Conservation (phyloP, 139 green algal species). For the Chlamydomonas schloesseri region DNA sequence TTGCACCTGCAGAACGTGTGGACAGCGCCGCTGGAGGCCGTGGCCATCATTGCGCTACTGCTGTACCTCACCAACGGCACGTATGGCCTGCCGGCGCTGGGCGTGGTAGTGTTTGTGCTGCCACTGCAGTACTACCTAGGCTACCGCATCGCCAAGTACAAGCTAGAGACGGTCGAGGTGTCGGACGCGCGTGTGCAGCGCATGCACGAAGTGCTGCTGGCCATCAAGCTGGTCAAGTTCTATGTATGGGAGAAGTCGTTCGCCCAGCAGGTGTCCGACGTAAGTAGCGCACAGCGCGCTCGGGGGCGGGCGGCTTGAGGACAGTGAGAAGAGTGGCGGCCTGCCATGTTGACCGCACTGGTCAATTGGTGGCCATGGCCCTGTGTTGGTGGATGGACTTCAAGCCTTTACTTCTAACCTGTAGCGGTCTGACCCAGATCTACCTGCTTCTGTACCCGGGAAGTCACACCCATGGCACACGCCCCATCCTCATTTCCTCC, state of each 20-base stretch:
- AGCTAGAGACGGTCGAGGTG: conserved; percentile 68
- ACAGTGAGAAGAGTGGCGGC: no score
- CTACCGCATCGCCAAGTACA: conserved; percentile 70
- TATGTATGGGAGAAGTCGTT: conserved; percentile 77
- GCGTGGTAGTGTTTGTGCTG: conserved; percentile 64
- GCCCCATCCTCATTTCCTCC: no score
- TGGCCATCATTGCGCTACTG: conserved; percentile 74
- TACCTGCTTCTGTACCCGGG: no score
- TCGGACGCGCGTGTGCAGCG: conserved; percentile 66
- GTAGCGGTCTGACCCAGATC: no score
- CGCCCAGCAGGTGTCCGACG: conserved; percentile 63
- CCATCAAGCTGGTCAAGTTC: conserved; percentile 84
- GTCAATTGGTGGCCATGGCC: no score
- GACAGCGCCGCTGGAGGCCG: conserved; percentile 72
- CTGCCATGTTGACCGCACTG: no score
- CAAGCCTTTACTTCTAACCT: no score
- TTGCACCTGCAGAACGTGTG: conserved; percentile 78
- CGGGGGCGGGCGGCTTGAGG: no score
- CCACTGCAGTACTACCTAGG: conserved; percentile 72
- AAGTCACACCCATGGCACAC: no score
- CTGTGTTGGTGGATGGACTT: no score
- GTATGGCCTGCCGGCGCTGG: conserved; percentile 70
- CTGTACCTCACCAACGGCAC: conserved; percentile 63
- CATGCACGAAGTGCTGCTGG: conserved; percentile 71
- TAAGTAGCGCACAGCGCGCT: conserved; percentile 19